phyloP scores from a whole-genome alignment of 805 yeast genomes.

The Saturnispora ahearnii region DNA sequence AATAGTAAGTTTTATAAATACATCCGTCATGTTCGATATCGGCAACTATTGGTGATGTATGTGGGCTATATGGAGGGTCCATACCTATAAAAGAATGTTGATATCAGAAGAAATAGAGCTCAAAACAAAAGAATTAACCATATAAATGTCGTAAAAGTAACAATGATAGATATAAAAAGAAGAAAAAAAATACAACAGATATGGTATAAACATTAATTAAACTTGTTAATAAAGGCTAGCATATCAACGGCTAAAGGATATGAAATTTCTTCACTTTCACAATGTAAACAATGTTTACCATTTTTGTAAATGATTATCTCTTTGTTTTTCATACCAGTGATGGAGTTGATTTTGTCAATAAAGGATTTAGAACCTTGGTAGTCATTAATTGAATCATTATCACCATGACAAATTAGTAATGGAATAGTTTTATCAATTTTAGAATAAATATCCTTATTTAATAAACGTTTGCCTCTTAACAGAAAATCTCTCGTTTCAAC shows the following conservation, averaged over 20 bases:
- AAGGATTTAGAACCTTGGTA: slow-evolving; percentile 38
- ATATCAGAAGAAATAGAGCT: not conserved
- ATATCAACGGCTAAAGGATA: slow-evolving; percentile 27
- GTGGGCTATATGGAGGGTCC: not conserved
- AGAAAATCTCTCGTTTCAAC: slow-evolving; percentile 52
- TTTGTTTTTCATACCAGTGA: slow-evolving; percentile 24
- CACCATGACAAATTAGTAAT: slow-evolving; percentile 53
- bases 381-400: slow-evolving; percentile 53
- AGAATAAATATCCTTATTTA: slow-evolving; percentile 29
- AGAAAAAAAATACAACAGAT: not conserved
- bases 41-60: not conserved
- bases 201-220: not conserved
- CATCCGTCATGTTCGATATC: not conserved
- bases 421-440: slow-evolving; percentile 35
- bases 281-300: slow-evolving; percentile 37
- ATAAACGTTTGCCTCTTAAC: slow-evolving; percentile 47
- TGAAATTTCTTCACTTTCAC: slow-evolving; percentile 38
- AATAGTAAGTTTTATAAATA: slow-evolving; percentile 2
- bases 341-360: slow-evolving; percentile 22
- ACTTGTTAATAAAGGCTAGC: slow-evolving; percentile 31
- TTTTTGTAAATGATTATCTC: slow-evolving; percentile 15
- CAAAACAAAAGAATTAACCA: not conserved
- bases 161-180: not conserved
- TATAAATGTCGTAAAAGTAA: not conserved
- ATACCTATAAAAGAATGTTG: not conserved